Conservation (phyloP, 148 eudicot genomes). For the Mesembryanthemum crystallinum region DNA sequence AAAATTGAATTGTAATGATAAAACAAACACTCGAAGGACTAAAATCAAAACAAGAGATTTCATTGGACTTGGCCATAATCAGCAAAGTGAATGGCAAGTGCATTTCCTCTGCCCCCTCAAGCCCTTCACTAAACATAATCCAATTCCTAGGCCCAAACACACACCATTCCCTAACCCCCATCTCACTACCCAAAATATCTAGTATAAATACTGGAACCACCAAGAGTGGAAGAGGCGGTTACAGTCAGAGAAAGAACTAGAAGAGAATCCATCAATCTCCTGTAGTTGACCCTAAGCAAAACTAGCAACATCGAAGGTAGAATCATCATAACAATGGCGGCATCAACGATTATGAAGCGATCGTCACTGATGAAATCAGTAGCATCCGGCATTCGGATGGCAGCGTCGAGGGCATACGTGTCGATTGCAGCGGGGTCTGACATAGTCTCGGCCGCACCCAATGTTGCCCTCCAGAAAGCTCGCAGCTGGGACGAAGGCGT, state of each 20-base stretch:
- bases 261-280: constrained; percentile 3
- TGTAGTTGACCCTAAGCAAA: not conserved
- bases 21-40: no score
- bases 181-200: no score
- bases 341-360: constrained; percentile 46
- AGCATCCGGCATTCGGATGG: constrained; percentile 19
- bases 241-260: not conserved
- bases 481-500: constrained; percentile 92
- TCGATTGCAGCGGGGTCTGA: constrained; percentile 77
- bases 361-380: constrained; percentile 41
- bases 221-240: not conserved
- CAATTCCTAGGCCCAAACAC: no score
- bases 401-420: constrained; percentile 44
- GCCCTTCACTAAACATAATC: no score
- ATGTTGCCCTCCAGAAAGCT: constrained; percentile 87
- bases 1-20: no score
- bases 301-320: no score
- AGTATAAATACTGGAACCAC: not conserved
- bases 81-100: no score
- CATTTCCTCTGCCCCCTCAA: no score
- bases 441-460: constrained; percentile 69
- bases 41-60: no score
- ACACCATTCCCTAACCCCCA: no score
- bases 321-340: constrained; percentile 32
- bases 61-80: no score